Percentiles rank a stretch among this genome's conserved stretches.
phyloP scores from a whole-genome alignment of 768 basidiomycete genomes.

The Xerocomellus chrysenteron region DNA sequence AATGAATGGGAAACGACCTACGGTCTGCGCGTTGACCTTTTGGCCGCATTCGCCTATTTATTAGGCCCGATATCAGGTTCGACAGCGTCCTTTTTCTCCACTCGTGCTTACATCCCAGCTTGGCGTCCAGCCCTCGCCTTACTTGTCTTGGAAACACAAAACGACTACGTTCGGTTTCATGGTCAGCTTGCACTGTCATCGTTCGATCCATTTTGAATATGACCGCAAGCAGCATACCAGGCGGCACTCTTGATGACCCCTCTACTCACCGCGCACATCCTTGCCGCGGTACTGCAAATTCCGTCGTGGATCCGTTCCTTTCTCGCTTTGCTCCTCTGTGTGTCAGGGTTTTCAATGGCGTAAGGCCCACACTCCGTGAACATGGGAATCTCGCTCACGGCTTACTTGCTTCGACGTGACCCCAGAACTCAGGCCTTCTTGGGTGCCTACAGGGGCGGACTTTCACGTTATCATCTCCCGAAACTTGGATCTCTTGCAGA shows the following conservation, averaged over 20 bases:
- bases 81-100: constrained; percentile 17
- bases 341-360: constrained; percentile 52
- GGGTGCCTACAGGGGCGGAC: constrained; percentile 49
- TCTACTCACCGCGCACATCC: constrained; percentile 52
- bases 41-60: constrained; percentile 64
- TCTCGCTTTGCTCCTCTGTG: constrained; percentile 45
- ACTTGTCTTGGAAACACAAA: constrained; percentile 72
- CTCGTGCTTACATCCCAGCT: neutral
- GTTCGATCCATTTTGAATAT: constrained; percentile 6
- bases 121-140: constrained; percentile 51
- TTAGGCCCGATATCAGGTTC: constrained; percentile 72
- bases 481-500: constrained; percentile 65
- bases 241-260: constrained; percentile 71
- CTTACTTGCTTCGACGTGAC: constrained; percentile 7
- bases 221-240: constrained; percentile 60
- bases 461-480: constrained; percentile 61
- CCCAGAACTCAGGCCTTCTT: constrained; percentile 41
- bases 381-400: constrained; percentile 1
- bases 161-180: constrained; percentile 77
- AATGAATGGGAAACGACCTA: constrained; percentile 73
- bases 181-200: constrained; percentile 41
- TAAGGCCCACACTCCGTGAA: constrained; percentile 33
- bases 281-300: constrained; percentile 53
- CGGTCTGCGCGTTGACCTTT: constrained; percentile 63
- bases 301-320: constrained; percentile 52